Evolutionary conservation across 495 filamentous ascomycete species (phyloP).

Genomic region (Podospora didyma): DNA sequence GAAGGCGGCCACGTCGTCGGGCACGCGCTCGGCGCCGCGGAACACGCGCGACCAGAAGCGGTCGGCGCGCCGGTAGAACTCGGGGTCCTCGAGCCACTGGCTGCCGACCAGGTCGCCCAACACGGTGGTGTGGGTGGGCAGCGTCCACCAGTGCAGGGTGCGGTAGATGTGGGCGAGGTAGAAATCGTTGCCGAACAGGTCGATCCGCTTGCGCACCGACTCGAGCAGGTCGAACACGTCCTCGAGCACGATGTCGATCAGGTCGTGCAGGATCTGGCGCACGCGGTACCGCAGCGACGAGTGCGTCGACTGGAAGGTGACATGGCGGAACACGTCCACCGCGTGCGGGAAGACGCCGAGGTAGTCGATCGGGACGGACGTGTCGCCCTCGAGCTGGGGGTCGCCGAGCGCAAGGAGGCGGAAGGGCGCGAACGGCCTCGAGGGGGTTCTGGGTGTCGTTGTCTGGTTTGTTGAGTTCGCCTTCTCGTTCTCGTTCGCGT

Average conservation of each 20-base stretch:
- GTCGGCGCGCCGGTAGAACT: conserved; percentile 67
- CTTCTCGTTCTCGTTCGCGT: too few species aligned
- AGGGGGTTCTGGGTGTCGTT: conserved; percentile 20
- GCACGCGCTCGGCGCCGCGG: conserved; percentile 58
- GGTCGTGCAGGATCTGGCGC: conserved; percentile 43
- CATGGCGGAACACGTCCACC: conserved; percentile 46
- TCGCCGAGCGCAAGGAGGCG: conserved; percentile 87
- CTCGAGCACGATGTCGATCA: conserved; percentile 51
- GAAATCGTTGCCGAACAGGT: conserved; percentile 88
- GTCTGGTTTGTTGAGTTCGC: not conserved
- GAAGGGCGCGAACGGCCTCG: conserved; percentile 61
- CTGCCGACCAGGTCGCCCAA: conserved; percentile 92
- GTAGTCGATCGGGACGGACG: conserved; percentile 62
- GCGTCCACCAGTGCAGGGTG: conserved; percentile 73
- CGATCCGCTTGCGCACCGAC: conserved; percentile 70
- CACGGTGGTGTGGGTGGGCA: conserved; percentile 83
- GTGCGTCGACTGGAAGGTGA: conserved; percentile 39
- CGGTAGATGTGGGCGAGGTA: conserved; percentile 93
- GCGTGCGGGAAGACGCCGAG: conserved; percentile 58
- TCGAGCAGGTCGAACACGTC: conserved; percentile 63
- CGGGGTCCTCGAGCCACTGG: conserved; percentile 85
- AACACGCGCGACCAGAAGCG: conserved; percentile 86
- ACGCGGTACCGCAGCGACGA: conserved; percentile 42
- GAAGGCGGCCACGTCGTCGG: conserved; percentile 53
- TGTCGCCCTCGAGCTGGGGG: conserved; percentile 93